Base-by-base conservation (phyloP, 768 basidiomycete genomes). In the Rhodotorula sphaerocarpa region DNA sequence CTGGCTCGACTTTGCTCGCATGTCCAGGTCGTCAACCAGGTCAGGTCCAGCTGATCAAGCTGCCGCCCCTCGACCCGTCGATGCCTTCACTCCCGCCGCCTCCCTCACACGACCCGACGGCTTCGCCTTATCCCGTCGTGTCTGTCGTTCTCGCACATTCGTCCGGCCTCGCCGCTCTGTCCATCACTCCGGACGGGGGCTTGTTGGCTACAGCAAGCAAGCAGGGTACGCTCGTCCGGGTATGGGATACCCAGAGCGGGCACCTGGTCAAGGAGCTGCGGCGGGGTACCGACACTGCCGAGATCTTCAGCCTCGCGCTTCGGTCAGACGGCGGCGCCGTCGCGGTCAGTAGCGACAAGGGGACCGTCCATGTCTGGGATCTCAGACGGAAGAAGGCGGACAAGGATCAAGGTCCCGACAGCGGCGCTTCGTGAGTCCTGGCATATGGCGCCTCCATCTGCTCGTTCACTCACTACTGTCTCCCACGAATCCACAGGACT, bases 301-400 rank as follows among this genome's bases (percentile, higher is more conserved):
- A 87, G 71, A 91, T 93, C 47, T 92, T 90, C 74, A 88, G 88
- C 4, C 86, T 91, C 25, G 85, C 86, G 18, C 90, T 92, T 75
- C 81, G 90, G 42, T 84, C 83, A 7, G 61, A 69, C 28, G 91
- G 92, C 71, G 81, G 80, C 60, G 88, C 90, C 69, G 77, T 93
- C 0, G 88, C 87, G 71, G 90, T 88, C 15, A 90, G 89, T 86
- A 91, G 89, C 72, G 90, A 95, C 75, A 95, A 95, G 75, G 90
- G 90, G 41, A 95, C 90, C 0, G 84, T 95, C 11, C 90, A 95
- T 73, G 79, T 91, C 46, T 93, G 92, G 75, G 83, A 86, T 46
- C 79, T 93, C 74, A 73, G 7, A 79, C 41, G 31, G 27, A 27
- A 57, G 51, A 52, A 46, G 42, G 60, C 50, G 3, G 66, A 65